Percentiles rank a stretch among this genome's conserved stretches.
Conservation (phyloP, 805 yeast species). For the Teunomyces gatunensis region DNA sequence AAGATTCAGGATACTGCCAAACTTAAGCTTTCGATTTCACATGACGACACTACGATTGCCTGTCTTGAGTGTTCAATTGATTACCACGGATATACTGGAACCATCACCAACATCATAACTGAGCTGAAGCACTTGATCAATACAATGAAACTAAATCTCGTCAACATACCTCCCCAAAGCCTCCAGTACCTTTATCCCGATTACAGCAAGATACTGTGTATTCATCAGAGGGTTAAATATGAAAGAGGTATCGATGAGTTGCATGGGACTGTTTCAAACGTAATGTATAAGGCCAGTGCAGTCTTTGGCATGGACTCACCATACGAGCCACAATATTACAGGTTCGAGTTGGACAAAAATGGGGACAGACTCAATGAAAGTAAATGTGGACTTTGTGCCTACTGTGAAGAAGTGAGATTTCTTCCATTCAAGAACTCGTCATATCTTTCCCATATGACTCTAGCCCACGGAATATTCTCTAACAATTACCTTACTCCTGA, state of each 20-base stretch:
- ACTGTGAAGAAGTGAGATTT: constrained; percentile 27
- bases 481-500: constrained; percentile 31
- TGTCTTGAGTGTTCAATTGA: constrained; percentile 8
- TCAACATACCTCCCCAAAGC: background rate
- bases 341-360: constrained; percentile 23
- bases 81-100: constrained; percentile 8
- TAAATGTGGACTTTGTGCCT: constrained; percentile 34
- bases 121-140: constrained; percentile 6
- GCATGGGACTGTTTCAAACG: constrained; percentile 17
- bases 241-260: constrained; percentile 16
- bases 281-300: constrained; percentile 21
- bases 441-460: constrained; percentile 31
- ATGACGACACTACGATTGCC: constrained; percentile 3
- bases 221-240: constrained; percentile 16
- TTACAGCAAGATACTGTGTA: background rate
- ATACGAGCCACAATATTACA: constrained; percentile 30
- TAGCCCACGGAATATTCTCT: constrained; percentile 34
- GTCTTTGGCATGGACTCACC: constrained; percentile 21
- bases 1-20: background rate
- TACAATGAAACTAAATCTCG: background rate
- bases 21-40: background rate
- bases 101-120: background rate
- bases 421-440: constrained; percentile 32
- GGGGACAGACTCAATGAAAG: constrained; percentile 21
- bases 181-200: background rate